Evolutionary conservation across 2,329 filamentous ascomycete genomes (phyloP).

Genomic region (Aureobasidium namibiae): DNA sequence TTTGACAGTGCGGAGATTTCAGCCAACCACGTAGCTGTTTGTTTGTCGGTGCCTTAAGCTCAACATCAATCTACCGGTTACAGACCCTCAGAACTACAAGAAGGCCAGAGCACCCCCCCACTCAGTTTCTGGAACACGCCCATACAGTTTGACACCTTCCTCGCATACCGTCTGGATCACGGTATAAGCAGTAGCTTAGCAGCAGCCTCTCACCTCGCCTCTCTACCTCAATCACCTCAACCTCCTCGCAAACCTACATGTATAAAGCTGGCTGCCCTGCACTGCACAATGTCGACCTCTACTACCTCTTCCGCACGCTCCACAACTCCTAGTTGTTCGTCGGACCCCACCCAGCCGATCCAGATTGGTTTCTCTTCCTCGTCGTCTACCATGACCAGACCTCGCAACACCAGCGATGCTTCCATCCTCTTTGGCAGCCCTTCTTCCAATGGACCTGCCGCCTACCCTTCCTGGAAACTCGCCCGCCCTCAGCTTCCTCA

Average conservation of each 20-base stretch:
- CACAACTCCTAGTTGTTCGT: conserved; percentile 13
- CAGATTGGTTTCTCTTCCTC: conserved; percentile 16
- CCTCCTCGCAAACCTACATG: neutral
- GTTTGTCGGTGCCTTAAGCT: conserved; percentile 7
- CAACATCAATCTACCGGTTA: conserved; percentile 7
- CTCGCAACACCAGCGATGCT: conserved; percentile 13
- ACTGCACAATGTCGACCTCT: conserved; percentile 16
- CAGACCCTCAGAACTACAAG: conserved; percentile 3
- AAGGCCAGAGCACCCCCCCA: conserved; percentile 6
- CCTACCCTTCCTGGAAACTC: conserved; percentile 18
- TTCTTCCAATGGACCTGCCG: conserved; percentile 11
- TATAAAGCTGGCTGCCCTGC: conserved; percentile 10
- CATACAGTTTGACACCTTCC: neutral
- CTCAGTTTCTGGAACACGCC: conserved; percentile 8
- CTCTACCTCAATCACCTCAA: conserved; percentile 1
- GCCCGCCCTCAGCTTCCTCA: conserved; percentile 11
- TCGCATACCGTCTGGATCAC: conserved; percentile 11
- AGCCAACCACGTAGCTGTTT: conserved; percentile 11
- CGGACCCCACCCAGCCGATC: conserved; percentile 15
- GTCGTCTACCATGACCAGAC: conserved; percentile 12
- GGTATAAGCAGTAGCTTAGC: conserved; percentile 8
- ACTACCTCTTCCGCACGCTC: conserved; percentile 15
- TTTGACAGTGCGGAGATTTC: conserved; percentile 8
- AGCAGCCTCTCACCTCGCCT: neutral
- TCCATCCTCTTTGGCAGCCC: conserved; percentile 10